phyloP scores from a whole-genome alignment of 371 early-diverging fungal genomes.

The Mortierella sp. region DNA sequence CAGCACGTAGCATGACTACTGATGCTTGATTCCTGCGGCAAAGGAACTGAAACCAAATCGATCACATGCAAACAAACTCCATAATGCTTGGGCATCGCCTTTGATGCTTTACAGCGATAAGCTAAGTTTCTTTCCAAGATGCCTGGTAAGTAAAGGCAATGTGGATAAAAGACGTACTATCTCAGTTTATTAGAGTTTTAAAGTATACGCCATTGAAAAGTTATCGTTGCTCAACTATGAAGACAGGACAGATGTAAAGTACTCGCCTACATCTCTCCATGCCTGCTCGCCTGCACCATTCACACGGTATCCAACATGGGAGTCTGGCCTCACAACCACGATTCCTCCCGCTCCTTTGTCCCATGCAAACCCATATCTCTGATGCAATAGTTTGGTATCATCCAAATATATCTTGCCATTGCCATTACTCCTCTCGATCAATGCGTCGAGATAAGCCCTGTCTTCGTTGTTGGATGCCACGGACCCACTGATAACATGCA shows the following conservation, averaged over 20 bases:
- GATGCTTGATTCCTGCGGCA: too few species aligned
- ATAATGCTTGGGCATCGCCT: too few species aligned
- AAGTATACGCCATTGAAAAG: neutral
- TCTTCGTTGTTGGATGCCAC: neutral
- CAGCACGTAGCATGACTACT: too few species aligned
- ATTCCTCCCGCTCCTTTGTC: conserved; percentile 26
- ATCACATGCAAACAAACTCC: too few species aligned
- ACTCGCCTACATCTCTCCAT: conserved; percentile 30
- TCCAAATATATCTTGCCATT: conserved; percentile 32
- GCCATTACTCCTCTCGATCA: conserved; percentile 10
- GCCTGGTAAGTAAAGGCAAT: too few species aligned
- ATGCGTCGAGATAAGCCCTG: conserved; percentile 1
- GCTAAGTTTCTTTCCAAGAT: too few species aligned
- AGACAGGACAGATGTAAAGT: conserved; percentile 17
- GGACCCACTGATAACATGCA: conserved; percentile 11
- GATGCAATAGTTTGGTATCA: conserved; percentile 19
- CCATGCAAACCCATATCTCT: conserved; percentile 26
- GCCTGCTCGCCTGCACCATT: conserved; percentile 21
- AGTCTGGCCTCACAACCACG: conserved; percentile 42
- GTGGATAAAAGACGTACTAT: too few species aligned
- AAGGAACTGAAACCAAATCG: too few species aligned
- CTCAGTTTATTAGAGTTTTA: too few species aligned
- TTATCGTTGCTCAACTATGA: neutral
- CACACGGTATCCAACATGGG: conserved; percentile 41
- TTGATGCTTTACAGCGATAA: too few species aligned